phyloP scores from a whole-genome alignment of 2,329 filamentous ascomycete genomes.

The Verticillium isaacii region DNA sequence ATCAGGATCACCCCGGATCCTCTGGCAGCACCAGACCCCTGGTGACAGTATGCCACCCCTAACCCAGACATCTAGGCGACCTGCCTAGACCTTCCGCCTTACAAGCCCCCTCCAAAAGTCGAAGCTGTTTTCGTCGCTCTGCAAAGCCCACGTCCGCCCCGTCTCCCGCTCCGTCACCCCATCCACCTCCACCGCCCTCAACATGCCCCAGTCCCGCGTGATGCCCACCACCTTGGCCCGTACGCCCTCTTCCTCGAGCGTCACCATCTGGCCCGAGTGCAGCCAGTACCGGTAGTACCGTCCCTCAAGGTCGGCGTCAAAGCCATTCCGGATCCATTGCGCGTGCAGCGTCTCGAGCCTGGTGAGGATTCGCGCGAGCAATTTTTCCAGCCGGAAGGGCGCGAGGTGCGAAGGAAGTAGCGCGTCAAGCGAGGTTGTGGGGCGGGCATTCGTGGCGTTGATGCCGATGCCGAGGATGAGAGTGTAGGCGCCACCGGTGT shows the following conservation, averaged over 20 bases:
- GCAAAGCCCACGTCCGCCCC: constrained; percentile 75
- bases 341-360: constrained; percentile 73
- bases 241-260: constrained; percentile 69
- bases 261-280: constrained; percentile 68
- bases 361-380: constrained; percentile 77
- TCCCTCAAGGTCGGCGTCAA: constrained; percentile 66
- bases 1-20: neutral
- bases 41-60: neutral
- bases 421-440: constrained; percentile 81
- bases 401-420: constrained; percentile 51
- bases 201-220: constrained; percentile 83
- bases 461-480: constrained; percentile 82
- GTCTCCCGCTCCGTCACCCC: constrained; percentile 67
- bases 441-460: constrained; percentile 78
- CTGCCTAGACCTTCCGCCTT: constrained; percentile 63
- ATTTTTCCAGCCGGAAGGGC: constrained; percentile 68
- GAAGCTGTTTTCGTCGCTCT: constrained; percentile 97
- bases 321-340: constrained; percentile 70
- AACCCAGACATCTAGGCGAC: neutral
- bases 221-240: constrained; percentile 80
- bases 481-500: constrained; percentile 71
- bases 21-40: neutral
- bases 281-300: constrained; percentile 83
- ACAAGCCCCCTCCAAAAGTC: constrained; percentile 92
- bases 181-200: constrained; percentile 79